A percentile compares a stretch with the other conserved stretches of the same genome.
Conservation (phyloP, 805 yeast species). For the Candida coleopterorum region DNA sequence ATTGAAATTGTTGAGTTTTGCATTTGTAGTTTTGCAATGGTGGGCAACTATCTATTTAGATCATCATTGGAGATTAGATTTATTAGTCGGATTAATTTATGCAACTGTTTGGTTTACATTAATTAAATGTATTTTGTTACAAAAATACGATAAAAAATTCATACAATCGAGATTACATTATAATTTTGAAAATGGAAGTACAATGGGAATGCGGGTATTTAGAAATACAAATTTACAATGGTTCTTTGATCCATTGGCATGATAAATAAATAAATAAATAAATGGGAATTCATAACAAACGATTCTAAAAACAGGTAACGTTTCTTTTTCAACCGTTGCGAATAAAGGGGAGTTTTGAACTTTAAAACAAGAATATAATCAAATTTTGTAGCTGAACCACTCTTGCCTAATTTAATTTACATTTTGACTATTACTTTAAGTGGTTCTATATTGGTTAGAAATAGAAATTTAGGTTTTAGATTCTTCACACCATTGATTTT, state of each 20-base stretch:
- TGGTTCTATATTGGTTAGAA: constrained; percentile 51
- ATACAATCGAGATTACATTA: constrained; percentile 30
- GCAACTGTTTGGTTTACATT: constrained; percentile 11
- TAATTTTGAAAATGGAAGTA: constrained; percentile 40
- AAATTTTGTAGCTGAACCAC: constrained; percentile 46
- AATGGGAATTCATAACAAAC: no score
- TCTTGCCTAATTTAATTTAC: constrained; percentile 51
- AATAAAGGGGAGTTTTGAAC: constrained; percentile 37
- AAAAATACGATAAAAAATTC: constrained; percentile 20
- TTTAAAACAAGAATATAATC: constrained; percentile 25
- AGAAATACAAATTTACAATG: constrained; percentile 42
- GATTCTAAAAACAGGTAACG: no score
- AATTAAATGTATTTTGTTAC: constrained; percentile 13
- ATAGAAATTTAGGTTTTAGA: constrained; percentile 44
- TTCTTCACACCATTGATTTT: constrained; percentile 47
- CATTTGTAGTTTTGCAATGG: constrained; percentile 57
- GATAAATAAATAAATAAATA: no score
- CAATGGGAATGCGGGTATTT: constrained; percentile 65
- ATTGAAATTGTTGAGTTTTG: constrained; percentile 31
- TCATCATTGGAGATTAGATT: constrained; percentile 67
- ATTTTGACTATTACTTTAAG: constrained; percentile 52
- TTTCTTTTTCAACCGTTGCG: no score
- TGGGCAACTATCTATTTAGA: constrained; percentile 74
- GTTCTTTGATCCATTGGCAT: constrained; percentile 45
- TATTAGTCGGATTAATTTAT: constrained; percentile 52